Evolutionary conservation across 2,329 filamentous ascomycete species (phyloP), one percentile per base, ranked within the genome.

Genomic region (Xylariaceae sp.): DNA sequence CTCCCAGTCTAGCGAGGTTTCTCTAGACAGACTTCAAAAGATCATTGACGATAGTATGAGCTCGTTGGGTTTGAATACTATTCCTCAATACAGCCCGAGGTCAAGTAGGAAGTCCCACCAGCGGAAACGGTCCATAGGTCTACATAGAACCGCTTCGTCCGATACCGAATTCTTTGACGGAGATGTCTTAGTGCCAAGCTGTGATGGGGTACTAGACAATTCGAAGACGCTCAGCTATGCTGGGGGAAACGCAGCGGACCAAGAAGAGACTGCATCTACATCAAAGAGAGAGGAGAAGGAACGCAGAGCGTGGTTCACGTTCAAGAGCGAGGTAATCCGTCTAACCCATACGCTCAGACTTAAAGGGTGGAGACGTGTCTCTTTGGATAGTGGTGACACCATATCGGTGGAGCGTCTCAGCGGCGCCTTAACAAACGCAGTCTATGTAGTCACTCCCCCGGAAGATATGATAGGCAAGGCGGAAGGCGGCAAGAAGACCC

Each of bases 391-490:
- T 61, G 90, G 89, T 63, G 84, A 86, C 47, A 80, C 79, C 33
- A 87, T 95, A 61, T 82, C 82, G 2, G 88, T 95, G 5, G 83
- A 90, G 73, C 84, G 91, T 46, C 79, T 96, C 24, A 97, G 94
- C 72, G 95, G 95, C 59, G 95, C 95, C 7, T 77, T 99, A 65
- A 99, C 95, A 17, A 99, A 99, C 71, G 92, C 94, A 9, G 93
- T 99, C 31, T 99, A 98, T 71, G 92, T 96, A 47, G 92, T 98
- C 19, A 89, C 87, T 1, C 93, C 94, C 1, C 93, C 94, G 0
- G 78, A 84, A 34, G 80, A 89, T 31, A 65, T 92, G 9, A 75
- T 78, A 29, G 64, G 56, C 6, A 71, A 67, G 9, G 73, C 59
- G n/a, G 69, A 72, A 48, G 49, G 56, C 9, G 62, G 76, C 47